Evolutionary conservation across 495 filamentous ascomycete genomes (phyloP), one percentile per base, ranked within the genome.

Genomic region (Hyaloscypha variabilis): DNA sequence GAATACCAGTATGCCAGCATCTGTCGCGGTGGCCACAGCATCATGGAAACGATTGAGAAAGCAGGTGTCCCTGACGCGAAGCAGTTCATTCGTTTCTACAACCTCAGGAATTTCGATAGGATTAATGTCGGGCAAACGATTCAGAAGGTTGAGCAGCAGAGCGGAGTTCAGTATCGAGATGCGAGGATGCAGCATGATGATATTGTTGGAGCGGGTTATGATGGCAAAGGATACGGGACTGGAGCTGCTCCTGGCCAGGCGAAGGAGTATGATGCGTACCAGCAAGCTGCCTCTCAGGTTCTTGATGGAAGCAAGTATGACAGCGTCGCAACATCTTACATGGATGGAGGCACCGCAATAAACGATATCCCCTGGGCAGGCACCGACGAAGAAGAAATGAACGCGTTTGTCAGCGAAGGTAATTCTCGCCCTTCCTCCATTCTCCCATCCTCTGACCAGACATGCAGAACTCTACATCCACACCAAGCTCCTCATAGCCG

Each of bases 81-180:
- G 72, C 81, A 91, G 17, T 97, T 97, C 76, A 96, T 98, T 70
- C 85, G 90, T 29, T 98, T 97, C 80, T 98, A 97, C 80, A 98
- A 98, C 76, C 82, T 98, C 17, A 86, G 94, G 50, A 97, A 88
- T 74, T 97, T 95, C 74, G 94, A 98, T 73, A 66, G 71, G 0
- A 91, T 98, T 76, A 96, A 97, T 76, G 81, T 80, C 21, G 88
- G 86, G 36, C 77, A 76, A 2, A 76, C 86, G 11, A 85, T 95
- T 83, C 69, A 78, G n/a, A 74, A 82, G 13, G 89, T 83, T 1
- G 90, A 96, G 73, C 75, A 82, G 26, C 75, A 82, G 36, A 87
- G 86, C 54, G 92, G 93, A 42, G 89, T 96, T 11, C 76, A 79
- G 57, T 97, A 96, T 71, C 87, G 90, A 56, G 79, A 85, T 24